Percentiles rank a stretch among this genome's conserved stretches.
phyloP scores from a whole-genome alignment of 1,284 basidiomycete genomes.

The Cystobasidiaceae sp. region DNA sequence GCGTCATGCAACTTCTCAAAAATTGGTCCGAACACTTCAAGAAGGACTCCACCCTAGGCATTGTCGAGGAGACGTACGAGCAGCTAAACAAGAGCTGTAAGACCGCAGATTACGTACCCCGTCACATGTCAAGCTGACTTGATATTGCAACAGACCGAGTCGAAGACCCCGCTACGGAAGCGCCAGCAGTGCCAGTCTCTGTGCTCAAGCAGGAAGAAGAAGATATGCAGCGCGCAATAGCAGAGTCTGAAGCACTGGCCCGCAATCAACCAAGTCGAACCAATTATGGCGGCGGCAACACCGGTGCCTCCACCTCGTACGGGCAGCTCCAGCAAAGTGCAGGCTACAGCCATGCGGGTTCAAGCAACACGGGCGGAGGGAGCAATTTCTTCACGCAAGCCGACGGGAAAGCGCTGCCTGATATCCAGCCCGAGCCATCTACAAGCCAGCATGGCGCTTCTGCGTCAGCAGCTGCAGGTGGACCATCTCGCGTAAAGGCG shows the following conservation, averaged over 20 bases:
- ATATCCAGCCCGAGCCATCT: conserved; percentile 34
- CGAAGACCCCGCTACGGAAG: conserved; percentile 1
- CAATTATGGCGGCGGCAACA: conserved; percentile 34
- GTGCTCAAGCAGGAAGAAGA: conserved; percentile 50
- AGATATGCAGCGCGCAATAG: conserved; percentile 81
- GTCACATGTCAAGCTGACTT: not conserved
- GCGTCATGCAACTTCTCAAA: conserved; percentile 67
- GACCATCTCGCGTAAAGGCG: conserved; percentile 71
- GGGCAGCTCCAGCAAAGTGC: conserved; percentile 38
- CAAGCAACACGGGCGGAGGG: not conserved
- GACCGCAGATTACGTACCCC: too few relatives aligned
- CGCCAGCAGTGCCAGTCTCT: conserved; percentile 8
- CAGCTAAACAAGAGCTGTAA: conserved; percentile 55
- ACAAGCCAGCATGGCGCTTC: not conserved
- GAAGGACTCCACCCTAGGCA: conserved; percentile 59
- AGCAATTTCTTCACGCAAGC: conserved; percentile 33
- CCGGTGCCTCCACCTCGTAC: conserved; percentile 35
- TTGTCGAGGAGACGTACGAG: conserved; percentile 88
- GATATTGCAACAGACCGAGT: conserved; percentile 26
- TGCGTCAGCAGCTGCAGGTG: not conserved
- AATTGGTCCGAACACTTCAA: conserved; percentile 83
- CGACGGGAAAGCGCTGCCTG: conserved; percentile 43
- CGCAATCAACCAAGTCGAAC: conserved; percentile 11
- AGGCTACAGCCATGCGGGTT: conserved; percentile 30
- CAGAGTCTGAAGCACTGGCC: conserved; percentile 52